Evolutionary conservation across 2,329 filamentous ascomycete genomes (phyloP), one percentile per base, ranked within the genome.

Genomic region (Diaporthe sp.): DNA sequence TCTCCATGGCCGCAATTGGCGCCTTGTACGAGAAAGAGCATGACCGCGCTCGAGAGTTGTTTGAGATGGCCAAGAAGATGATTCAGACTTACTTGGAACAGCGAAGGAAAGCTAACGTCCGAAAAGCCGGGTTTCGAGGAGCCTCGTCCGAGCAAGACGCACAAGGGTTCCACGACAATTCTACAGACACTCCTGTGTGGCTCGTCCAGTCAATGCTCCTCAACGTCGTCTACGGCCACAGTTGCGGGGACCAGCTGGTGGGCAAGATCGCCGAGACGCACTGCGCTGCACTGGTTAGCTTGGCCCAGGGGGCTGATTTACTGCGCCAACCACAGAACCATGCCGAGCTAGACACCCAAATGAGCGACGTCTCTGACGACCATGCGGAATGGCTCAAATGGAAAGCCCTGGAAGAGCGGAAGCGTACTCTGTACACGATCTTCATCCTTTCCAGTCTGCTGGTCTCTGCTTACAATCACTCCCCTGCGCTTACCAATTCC

Each of bases 161-260:
- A 17, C 86, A 88, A 60, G 53, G 49, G 7, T 53, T 62, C 13
- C 82, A 84, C 25, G 93, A 95, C 75, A 89, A 89, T 68, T 88
- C 91, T 22, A 90, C 92, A 53, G 92, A 95, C 79, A 96, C 96
- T 2, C 96, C 96, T 0, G 89, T 98, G 55, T 98, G 96, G 96
- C 89, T 99, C 37, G 95, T 98, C 22, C 97, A 98, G 84, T 95
- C 96, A 0, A 98, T 98, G 96, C 88, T 98, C 12, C 89, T 99
- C 70, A 98, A 98, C 82, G 94, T 98, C 51, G 94, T 98, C 22
- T 98, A 98, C 82, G 96, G 96, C 19, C 95, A 98, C 83, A 97
- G 98, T 79, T 98, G 95, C 82, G 95, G 94, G 51, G 96, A 98
- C 83, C 96, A 97, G 85, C 93, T 92, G 72, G 94, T 95, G 31